Conservation (phyloP, 2,329 filamentous ascomycete species). For the Epichloe amarillans region DNA sequence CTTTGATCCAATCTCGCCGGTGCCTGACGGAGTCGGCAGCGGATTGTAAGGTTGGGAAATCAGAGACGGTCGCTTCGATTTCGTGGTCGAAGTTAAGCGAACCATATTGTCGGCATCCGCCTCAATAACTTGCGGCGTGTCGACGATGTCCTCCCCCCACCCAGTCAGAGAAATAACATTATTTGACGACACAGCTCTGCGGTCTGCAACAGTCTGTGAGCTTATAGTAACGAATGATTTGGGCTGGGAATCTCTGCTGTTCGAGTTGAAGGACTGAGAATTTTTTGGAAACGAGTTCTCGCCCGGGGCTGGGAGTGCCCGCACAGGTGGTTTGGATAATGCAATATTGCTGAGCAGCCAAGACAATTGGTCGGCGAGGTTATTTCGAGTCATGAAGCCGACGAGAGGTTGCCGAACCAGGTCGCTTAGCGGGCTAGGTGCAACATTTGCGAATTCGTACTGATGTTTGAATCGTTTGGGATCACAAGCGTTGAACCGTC, state of each 20-base stretch:
- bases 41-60: conserved; percentile 28
- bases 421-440: background rate
- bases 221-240: background rate
- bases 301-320: conserved; percentile 22
- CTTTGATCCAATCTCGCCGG: conserved; percentile 10
- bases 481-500: background rate
- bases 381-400: conserved; percentile 50
- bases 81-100: conserved; percentile 28
- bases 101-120: conserved; percentile 29
- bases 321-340: conserved; percentile 26
- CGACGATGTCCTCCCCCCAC: conserved; percentile 10
- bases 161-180: conserved; percentile 12
- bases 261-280: conserved; percentile 15
- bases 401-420: conserved; percentile 6
- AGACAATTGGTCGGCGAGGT: conserved; percentile 41
- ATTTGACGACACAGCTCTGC: conserved; percentile 1
- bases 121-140: conserved; percentile 14
- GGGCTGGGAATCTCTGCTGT: background rate
- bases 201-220: background rate
- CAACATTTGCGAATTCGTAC: conserved; percentile 2
- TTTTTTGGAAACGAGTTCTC: conserved; percentile 13
- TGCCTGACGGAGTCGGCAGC: conserved; percentile 26
- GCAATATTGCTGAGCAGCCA: conserved; percentile 41
- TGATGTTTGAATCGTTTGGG: background rate
- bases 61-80: conserved; percentile 31